Evolutionary conservation across 441 rosid species (phyloP).

Genomic region (Erysimum pusillum): DNA sequence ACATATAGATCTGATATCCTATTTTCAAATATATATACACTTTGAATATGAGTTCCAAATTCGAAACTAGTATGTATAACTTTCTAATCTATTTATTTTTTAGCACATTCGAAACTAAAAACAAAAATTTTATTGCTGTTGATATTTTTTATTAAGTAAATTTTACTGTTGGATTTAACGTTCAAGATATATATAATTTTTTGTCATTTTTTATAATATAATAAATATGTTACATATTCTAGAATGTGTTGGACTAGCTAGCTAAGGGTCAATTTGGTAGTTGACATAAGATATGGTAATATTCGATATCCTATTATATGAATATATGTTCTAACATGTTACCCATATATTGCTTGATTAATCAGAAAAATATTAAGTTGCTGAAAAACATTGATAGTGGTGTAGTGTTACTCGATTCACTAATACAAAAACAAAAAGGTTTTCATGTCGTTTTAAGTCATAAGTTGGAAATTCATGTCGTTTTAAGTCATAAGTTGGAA

Average conservation of each 20-base stretch:
- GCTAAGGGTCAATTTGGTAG: neutral
- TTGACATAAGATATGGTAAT: neutral
- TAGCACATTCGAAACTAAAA: neutral
- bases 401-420: constrained; percentile 18
- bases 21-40: too few relatives aligned
- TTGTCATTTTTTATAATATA: neutral
- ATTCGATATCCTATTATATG: neutral
- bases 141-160: neutral
- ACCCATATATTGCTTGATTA: neutral
- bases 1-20: neutral
- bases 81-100: neutral
- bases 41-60: neutral
- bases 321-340: neutral
- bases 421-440: neutral
- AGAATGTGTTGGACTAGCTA: neutral
- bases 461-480: too few relatives aligned
- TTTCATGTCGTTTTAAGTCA: constrained; percentile 31
- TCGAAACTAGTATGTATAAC: neutral
- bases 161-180: neutral
- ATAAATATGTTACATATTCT: neutral
- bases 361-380: neutral
- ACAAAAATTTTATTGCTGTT: neutral
- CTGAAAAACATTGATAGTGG: constrained; percentile 1
- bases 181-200: neutral
- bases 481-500: too few relatives aligned